These are phyloP conservation scores for Mercurialis annua DNA, from an alignment of 345 rosid species.

Conservation along the genomic window DNA sequence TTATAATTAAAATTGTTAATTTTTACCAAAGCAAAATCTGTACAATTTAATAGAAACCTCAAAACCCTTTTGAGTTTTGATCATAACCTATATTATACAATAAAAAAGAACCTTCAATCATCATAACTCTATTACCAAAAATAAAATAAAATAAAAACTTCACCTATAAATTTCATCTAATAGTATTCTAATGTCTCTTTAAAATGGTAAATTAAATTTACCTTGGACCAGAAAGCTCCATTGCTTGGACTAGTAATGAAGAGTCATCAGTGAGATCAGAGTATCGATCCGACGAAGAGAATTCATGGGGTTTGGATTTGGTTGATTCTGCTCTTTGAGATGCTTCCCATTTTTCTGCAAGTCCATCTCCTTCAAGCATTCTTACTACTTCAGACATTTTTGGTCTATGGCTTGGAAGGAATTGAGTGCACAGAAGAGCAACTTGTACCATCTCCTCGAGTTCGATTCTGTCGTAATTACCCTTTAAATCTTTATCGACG, in stretches of 20 bases:
- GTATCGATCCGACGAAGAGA: slow-evolving; percentile 83
- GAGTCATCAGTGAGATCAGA: slow-evolving; percentile 98
- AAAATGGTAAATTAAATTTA: slow-evolving; percentile 29
- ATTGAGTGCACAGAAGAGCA: slow-evolving; percentile 84
- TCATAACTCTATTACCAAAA: not conserved
- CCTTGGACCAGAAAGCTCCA: slow-evolving; percentile 99
- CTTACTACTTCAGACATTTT: slow-evolving; percentile 95
- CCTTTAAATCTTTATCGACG: slow-evolving; percentile 82
- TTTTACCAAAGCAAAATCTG: slow-evolving; percentile 27
- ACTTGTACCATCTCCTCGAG: slow-evolving; percentile 94
- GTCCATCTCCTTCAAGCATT: slow-evolving; percentile 98
- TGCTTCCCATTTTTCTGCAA: slow-evolving; percentile 98
- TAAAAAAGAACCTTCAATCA: slow-evolving; percentile 13
- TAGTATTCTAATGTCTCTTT: slow-evolving; percentile 11
- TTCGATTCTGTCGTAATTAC: slow-evolving; percentile 78
- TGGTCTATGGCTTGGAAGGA: slow-evolving; percentile 84
- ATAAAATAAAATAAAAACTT: too few species aligned
- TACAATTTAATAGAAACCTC: slow-evolving; percentile 32
- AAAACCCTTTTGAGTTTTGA: slow-evolving; percentile 25
- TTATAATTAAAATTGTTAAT: slow-evolving; percentile 10
- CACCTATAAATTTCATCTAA: slow-evolving; percentile 14
- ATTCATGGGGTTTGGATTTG: slow-evolving; percentile 60
- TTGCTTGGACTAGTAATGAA: slow-evolving; percentile 82
- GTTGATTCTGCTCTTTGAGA: slow-evolving; percentile 70
- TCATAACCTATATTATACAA: slow-evolving; percentile 27